Evolutionary conservation across 257 asterid genomes (phyloP).

Genomic region (Penstemon eatonii): DNA sequence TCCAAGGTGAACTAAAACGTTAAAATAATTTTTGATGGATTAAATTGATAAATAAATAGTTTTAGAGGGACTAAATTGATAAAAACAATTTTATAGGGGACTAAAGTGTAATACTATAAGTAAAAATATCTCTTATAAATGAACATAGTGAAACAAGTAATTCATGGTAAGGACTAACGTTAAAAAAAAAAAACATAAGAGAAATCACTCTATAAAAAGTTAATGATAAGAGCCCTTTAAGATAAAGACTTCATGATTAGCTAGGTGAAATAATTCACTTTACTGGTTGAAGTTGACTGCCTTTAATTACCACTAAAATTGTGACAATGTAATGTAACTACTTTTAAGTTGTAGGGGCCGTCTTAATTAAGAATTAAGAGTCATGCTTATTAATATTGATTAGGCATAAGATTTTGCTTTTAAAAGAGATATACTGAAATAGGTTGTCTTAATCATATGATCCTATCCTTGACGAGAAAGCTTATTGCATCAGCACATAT

Average conservation of each 20-base stretch:
- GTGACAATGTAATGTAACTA: not conserved
- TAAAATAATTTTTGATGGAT: no score
- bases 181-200: no score
- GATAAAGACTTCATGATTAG: not conserved
- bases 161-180: no score
- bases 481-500: constrained; percentile 18
- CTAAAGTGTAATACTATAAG: no score
- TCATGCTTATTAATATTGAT: constrained; percentile 5
- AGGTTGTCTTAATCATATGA: not conserved
- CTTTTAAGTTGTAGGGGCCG: not conserved
- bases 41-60: no score
- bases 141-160: no score
- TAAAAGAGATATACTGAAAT: not conserved
- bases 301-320: not conserved
- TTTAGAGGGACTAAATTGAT: no score
- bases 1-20: no score
- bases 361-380: not conserved
- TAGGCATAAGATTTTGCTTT: constrained; percentile 18
- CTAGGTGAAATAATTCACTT: not conserved
- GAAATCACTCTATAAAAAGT: no score
- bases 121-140: no score
- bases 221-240: not conserved
- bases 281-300: not conserved
- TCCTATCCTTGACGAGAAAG: constrained; percentile 12
- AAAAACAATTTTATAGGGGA: no score